Percentiles rank a stretch among this genome's conserved stretches.
phyloP scores from a whole-genome alignment of 78 protist genomes.

The Speleostelium caveatum region DNA sequence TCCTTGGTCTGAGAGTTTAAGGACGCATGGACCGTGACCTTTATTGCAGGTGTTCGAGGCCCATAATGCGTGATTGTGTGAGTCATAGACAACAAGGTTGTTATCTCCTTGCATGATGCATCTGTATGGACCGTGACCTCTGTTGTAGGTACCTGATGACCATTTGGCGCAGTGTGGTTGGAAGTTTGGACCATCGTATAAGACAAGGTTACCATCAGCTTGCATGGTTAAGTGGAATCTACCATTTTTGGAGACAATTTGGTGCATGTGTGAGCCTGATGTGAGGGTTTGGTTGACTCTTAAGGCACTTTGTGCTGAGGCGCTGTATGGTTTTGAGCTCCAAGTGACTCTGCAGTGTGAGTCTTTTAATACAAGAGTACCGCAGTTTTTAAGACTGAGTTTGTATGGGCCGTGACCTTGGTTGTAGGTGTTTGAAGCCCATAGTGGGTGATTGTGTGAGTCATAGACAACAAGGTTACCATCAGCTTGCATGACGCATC shows the following conservation, averaged over 20 bases:
- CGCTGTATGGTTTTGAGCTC: too few species aligned
- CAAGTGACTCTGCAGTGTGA: neutral
- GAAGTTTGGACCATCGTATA: neutral
- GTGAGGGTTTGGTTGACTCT: too few species aligned
- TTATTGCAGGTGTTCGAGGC: neutral
- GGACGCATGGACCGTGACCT: slow-evolving; percentile 32
- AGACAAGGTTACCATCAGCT: slow-evolving; percentile 34
- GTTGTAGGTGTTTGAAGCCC: slow-evolving; percentile 8
- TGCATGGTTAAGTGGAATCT: slow-evolving; percentile 22
- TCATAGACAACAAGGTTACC: too few species aligned
- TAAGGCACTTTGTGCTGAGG: too few species aligned
- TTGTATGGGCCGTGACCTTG: slow-evolving; percentile 34
- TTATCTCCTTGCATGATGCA: too few species aligned
- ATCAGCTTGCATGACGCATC: too few species aligned
- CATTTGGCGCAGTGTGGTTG: neutral
- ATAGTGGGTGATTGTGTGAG: slow-evolving; percentile 15
- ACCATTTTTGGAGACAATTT: slow-evolving; percentile 8
- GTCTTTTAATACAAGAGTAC: neutral
- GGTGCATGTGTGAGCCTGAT: too few species aligned
- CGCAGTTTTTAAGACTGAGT: slow-evolving; percentile 1
- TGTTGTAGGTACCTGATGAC: neutral
- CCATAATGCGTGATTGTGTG: slow-evolving; percentile 1
- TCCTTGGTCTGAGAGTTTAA: neutral
- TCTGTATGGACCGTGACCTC: too few species aligned
- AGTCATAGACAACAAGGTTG: too few species aligned